Evolutionary conservation across 352 stramenopile genomes (phyloP).

Genomic region (Phytopythium litorale): DNA sequence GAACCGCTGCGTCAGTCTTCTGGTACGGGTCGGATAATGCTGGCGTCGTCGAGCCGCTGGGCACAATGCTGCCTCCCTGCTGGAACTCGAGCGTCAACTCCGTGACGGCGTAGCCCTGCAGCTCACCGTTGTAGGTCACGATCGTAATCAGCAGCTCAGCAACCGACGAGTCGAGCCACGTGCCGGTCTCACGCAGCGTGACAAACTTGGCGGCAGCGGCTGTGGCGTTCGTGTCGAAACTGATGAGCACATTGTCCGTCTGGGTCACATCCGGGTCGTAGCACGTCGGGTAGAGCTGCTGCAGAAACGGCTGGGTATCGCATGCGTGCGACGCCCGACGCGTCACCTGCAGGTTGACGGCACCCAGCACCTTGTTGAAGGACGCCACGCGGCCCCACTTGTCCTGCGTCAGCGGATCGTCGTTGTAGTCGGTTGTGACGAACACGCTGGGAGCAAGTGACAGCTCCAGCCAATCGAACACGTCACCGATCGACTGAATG

Average conservation of each 20-base stretch:
- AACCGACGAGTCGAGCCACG: constrained; percentile 38
- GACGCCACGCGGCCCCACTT: constrained; percentile 17
- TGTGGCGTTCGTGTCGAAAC: constrained; percentile 39
- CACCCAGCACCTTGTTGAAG: constrained; percentile 32
- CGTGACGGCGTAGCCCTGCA: constrained; percentile 39
- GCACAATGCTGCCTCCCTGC: constrained; percentile 27
- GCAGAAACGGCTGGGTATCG: constrained; percentile 23
- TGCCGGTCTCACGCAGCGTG: constrained; percentile 20
- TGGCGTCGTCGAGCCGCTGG: constrained; percentile 26
- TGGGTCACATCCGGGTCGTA: constrained; percentile 25
- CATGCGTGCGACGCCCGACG: constrained; percentile 18
- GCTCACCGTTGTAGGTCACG: constrained; percentile 52
- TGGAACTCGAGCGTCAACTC: constrained; percentile 31
- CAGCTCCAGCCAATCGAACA: constrained; percentile 42
- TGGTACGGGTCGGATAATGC: constrained; percentile 35
- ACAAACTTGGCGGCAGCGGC: constrained; percentile 18
- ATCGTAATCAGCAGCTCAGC: constrained; percentile 38
- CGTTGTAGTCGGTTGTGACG: constrained; percentile 51
- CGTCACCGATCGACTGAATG: constrained; percentile 29
- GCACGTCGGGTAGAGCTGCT: constrained; percentile 39
- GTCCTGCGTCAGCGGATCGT: constrained; percentile 19
- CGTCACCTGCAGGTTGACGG: constrained; percentile 29
- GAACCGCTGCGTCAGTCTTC: constrained; percentile 7
- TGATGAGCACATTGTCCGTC: constrained; percentile 26
- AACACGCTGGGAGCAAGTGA: constrained; percentile 41